Evolutionary conservation across 1,284 basidiomycete genomes (phyloP), one percentile per base, ranked within the genome.

Genomic region (Meira miltonrushii): DNA sequence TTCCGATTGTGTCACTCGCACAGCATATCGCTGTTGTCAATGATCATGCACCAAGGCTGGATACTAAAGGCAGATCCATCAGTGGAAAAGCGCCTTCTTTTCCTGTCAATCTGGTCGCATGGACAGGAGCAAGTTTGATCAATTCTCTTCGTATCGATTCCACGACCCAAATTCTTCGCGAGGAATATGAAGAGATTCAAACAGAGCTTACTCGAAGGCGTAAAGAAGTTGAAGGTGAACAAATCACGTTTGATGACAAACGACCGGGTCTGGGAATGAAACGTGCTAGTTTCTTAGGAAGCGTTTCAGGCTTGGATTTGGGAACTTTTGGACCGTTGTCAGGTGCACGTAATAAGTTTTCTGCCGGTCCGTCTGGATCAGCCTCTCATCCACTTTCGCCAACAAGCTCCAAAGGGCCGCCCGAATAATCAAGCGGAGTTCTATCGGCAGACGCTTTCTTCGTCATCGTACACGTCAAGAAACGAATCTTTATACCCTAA

Each of bases 31-130:
- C 49, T 17, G 49, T 58, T 15, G 38, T 58, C 17, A 54, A 58
- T 44, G 57, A 58, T 37, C 57, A 58, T 54, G 49, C 38, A n/a
- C 57, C 57, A n/a, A 47, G 49, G 4, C 21, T 39, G 15, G 23
- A 43, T 39, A 25, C 37, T 6, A 13, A 53, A 12, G 50, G 50
- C 13, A 13, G 5, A 25, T 19, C 50, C 8, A 33, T 53, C 17
- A 33, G 50, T 6, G 50, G 50, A 19, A 53, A 17, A 11, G 50
- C 50, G 12, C 50, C 50, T 8, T 53, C 50, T 12, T 53, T 53
- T 19, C 23, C 50, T 21, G 38, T 53, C 4, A 37, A 55, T 17
- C 17, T 55, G 2, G 13, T 39, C 7, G n/a, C 15, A 10, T 55
- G 54, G 54, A 46, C 41, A 13, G 54, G 54, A 19, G 54, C 54